Percentiles rank a stretch among this genome's conserved stretches.
Evolutionary conservation across 2,329 filamentous ascomycete species (phyloP).

Genomic region (Penicillium occitanis): DNA sequence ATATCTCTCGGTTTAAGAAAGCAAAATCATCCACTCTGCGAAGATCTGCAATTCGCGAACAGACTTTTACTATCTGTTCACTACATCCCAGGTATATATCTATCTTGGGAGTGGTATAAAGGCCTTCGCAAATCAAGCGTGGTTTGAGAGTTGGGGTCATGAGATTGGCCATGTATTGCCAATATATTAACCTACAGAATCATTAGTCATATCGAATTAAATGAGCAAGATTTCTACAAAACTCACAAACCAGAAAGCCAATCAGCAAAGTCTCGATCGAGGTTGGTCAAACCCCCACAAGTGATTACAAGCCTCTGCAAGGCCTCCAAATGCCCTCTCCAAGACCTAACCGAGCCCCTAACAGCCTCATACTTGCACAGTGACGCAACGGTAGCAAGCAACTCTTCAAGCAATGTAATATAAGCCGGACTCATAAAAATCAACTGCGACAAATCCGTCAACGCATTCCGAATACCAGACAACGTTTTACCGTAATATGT

Average conservation of each 20-base stretch:
- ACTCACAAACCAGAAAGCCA: slow-evolving; percentile 39
- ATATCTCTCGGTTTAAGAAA: slow-evolving; percentile 28
- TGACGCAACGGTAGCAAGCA: slow-evolving; percentile 37
- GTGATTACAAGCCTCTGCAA: slow-evolving; percentile 36
- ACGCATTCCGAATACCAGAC: slow-evolving; percentile 32
- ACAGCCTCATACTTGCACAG: slow-evolving; percentile 43
- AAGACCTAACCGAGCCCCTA: slow-evolving; percentile 40
- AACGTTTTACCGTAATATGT: slow-evolving; percentile 37
- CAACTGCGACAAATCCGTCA: slow-evolving; percentile 24
- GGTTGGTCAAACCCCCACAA: slow-evolving; percentile 33
- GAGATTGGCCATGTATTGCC: slow-evolving; percentile 36
- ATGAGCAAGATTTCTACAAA: neutral
- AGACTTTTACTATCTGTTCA: slow-evolving; percentile 37
- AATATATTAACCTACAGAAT: slow-evolving; percentile 34
- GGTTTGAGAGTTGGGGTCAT: slow-evolving; percentile 33
- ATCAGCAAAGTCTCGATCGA: slow-evolving; percentile 34
- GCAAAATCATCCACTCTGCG: slow-evolving; percentile 21
- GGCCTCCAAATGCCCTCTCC: slow-evolving; percentile 39
- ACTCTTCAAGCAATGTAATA: slow-evolving; percentile 29
- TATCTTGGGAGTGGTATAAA: slow-evolving; percentile 31
- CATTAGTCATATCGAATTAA: slow-evolving; percentile 7
- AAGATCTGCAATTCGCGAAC: slow-evolving; percentile 35
- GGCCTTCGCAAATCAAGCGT: slow-evolving; percentile 25
- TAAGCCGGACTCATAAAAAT: slow-evolving; percentile 19
- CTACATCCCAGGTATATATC: slow-evolving; percentile 43